Base-by-base conservation (phyloP, 2,329 filamentous ascomycete species). In the Hymenoscyphus occultus region DNA sequence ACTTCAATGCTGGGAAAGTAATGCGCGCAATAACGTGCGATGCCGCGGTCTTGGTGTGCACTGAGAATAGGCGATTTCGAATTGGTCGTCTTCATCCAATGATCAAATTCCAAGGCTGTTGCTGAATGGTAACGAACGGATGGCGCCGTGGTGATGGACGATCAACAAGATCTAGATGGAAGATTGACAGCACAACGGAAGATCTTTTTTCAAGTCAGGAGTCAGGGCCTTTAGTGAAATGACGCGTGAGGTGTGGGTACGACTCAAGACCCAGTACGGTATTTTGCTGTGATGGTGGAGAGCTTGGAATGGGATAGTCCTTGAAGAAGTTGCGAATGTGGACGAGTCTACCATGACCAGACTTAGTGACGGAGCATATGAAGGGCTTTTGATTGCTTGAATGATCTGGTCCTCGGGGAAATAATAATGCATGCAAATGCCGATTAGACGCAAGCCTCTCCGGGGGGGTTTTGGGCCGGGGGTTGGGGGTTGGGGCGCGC, bases 391-490 rank as follows among this genome's bases (percentile, higher is more conserved):
- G 48, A 54, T 54, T 54, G 48, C 48, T 54, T 22, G 48, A 54
- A 54, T 54, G 19, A 54, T 54, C 48, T 54, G 48, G 48, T 54
- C 48, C 48, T 54, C 48, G 48, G 48, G 48, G 19, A 54, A 54
- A 54, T 54, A 54, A 54, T 54, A 54, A 54, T 54, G 48, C 48
- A 28, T 54, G 48, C 48, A 54, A 54, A 54, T 54, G 48, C 48
- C 48, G 48, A 54, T 28, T 22, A 54, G 48, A 54, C 48, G 48
- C 48, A 54, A 54, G 48, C 48, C 48, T 54, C 48, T 54, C 48
- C 48, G 48, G 48, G 48, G 48, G 48, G 22, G 10, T 22, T 28
- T 22, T 28, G 48, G 48, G 48, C 48, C 48, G 10, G 48, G 48
- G 48, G 48, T 54, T 54, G 48, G 48, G 48, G 48, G 48, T 54